A percentile compares a stretch with the other conserved stretches of the same genome.
Conservation (phyloP, 192 early-diverging fungal species). For the Geosiphon pyriformis region DNA sequence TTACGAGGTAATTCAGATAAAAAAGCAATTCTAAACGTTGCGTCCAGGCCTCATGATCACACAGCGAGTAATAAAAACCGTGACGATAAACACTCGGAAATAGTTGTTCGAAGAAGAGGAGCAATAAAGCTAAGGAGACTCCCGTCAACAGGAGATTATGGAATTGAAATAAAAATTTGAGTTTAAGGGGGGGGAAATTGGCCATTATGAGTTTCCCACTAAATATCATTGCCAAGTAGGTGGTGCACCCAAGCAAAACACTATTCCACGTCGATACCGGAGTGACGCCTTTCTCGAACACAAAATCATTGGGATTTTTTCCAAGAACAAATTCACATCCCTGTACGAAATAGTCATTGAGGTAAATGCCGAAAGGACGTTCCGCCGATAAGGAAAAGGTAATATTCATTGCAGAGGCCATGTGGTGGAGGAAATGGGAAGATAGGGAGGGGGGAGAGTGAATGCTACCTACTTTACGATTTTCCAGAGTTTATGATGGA, state of each 20-base stretch:
- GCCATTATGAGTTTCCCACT: conserved; percentile 70
- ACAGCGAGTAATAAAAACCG: conserved; percentile 69
- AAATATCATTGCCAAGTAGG: conserved; percentile 76
- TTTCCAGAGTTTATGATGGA: no score
- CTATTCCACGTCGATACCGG: conserved; percentile 41
- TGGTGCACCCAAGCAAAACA: conserved; percentile 46
- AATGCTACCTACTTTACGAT: no score
- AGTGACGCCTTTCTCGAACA: conserved; percentile 44
- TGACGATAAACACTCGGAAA: conserved; percentile 61
- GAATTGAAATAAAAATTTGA: conserved; percentile 65
- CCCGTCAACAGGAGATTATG: conserved; percentile 77
- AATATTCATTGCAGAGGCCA: not conserved
- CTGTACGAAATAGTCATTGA: conserved; percentile 46
- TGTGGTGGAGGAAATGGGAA: no score
- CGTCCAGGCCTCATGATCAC: conserved; percentile 64
- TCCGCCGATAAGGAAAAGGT: conserved; percentile 27
- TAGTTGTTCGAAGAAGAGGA: conserved; percentile 72
- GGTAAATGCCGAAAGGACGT: conserved; percentile 51
- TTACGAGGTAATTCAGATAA: conserved; percentile 90
- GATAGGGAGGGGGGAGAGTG: no score
- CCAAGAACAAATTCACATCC: conserved; percentile 41
- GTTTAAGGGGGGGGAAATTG: conserved; percentile 60
- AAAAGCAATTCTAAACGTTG: conserved; percentile 77
- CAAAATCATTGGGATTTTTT: conserved; percentile 38
- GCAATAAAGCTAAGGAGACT: conserved; percentile 61